phyloP scores from a whole-genome alignment of 2,329 filamentous ascomycete species.

The Calonectria pseudoreteaudii region DNA sequence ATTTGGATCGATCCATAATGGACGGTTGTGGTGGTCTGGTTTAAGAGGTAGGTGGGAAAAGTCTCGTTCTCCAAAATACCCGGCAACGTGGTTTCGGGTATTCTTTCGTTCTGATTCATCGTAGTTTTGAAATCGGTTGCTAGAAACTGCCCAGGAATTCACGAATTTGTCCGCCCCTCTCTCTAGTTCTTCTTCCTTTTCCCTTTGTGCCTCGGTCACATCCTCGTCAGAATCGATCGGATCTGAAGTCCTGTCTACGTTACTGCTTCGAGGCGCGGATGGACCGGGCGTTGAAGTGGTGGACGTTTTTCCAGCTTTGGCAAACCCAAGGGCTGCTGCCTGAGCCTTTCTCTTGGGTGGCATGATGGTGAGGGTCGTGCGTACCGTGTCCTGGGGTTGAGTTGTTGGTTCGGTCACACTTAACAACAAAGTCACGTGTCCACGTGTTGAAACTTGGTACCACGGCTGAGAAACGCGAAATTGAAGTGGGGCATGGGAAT shows the following conservation, averaged over 20 bases:
- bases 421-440: too few species aligned
- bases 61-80: constrained; percentile 60
- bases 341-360: constrained; percentile 20
- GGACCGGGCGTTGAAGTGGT: background rate
- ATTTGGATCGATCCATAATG: constrained; percentile 87
- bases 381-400: too few species aligned
- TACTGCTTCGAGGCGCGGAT: background rate
- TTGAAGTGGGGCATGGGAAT: too few species aligned
- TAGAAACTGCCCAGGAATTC: constrained; percentile 19
- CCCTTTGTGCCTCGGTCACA: constrained; percentile 2
- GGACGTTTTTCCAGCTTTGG: constrained; percentile 5
- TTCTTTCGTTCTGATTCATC: background rate
- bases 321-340: background rate
- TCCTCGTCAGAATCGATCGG: constrained; percentile 7
- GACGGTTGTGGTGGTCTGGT: constrained; percentile 83
- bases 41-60: constrained; percentile 85
- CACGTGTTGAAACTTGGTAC: too few species aligned
- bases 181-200: constrained; percentile 11
- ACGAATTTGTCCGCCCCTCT: constrained; percentile 19
- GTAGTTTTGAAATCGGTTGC: background rate
- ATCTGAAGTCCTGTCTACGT: background rate
- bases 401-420: too few species aligned
- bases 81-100: constrained; percentile 6
- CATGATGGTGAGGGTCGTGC: background rate
- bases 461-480: too few species aligned